Percentiles rank a stretch among this genome's conserved stretches.
Conservation (phyloP, 208 protist species). For the Crithidia thermophila region DNA sequence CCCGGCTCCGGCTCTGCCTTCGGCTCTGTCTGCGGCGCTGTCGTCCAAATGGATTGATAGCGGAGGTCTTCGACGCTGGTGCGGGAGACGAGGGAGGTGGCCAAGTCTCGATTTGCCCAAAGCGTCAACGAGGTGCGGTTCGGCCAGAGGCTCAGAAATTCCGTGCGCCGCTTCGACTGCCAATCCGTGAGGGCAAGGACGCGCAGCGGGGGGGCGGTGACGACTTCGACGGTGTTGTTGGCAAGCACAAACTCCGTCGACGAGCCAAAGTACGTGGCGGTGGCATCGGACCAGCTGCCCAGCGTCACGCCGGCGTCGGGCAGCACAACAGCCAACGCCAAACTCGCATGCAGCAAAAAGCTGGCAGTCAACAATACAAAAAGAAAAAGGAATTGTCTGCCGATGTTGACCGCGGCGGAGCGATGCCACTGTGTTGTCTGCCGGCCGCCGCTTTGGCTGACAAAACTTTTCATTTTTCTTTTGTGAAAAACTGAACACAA, state of each 20-base stretch:
- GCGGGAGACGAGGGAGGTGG: constrained; percentile 11
- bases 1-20: neutral
- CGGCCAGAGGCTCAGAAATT: constrained; percentile 30
- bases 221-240: neutral
- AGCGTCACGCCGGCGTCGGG: constrained; percentile 12
- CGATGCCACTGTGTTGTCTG: no score
- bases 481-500: no score
- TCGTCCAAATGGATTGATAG: constrained; percentile 14
- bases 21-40: neutral
- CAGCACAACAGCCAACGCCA: neutral
- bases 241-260: neutral
- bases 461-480: no score
- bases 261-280: constrained; percentile 15
- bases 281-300: constrained; percentile 22
- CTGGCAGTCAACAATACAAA: neutral
- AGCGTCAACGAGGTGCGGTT: constrained; percentile 20
- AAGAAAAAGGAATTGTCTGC: no score
- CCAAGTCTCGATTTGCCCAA: constrained; percentile 13
- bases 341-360: neutral
- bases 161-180: constrained; percentile 24
- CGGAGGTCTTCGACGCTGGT: neutral
- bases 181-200: constrained; percentile 28
- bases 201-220: constrained; percentile 18
- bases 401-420: no score
- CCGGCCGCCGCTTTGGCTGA: no score